phyloP scores from a whole-genome alignment of 768 basidiomycete species.

The Tylopilus subfusipes region DNA sequence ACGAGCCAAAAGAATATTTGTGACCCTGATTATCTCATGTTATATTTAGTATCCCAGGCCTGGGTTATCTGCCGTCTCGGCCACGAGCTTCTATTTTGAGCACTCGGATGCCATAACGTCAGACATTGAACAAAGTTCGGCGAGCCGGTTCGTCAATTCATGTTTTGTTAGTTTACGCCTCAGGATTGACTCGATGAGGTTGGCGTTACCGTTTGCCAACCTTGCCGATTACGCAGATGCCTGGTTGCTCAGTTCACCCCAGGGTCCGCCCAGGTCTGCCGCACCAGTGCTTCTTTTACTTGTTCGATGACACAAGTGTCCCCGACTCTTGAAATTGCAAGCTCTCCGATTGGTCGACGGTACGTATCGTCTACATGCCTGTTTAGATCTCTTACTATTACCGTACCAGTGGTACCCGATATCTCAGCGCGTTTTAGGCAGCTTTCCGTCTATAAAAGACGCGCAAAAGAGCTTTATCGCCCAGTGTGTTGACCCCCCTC shows the following conservation, averaged over 20 bases:
- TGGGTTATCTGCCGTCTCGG: neutral
- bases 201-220: neutral
- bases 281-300: neutral
- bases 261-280: too few species aligned
- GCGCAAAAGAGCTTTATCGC: neutral
- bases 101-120: neutral
- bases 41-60: neutral
- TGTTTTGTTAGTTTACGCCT: neutral
- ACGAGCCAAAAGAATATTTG: neutral
- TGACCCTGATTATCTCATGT: too few species aligned
- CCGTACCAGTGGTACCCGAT: neutral
- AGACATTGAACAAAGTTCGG: neutral
- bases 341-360: slow-evolving; percentile 1
- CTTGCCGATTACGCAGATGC: slow-evolving; percentile 12
- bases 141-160: slow-evolving; percentile 8
- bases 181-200: slow-evolving; percentile 6
- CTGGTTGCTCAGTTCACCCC: neutral
- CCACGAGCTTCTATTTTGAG: neutral
- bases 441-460: slow-evolving; percentile 23
- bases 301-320: neutral
- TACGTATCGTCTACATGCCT: neutral
- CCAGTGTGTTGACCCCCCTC: neutral
- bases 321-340: slow-evolving; percentile 4
- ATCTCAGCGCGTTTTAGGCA: neutral
- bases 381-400: slow-evolving; percentile 5